phyloP scores from a whole-genome alignment of 2,329 filamentous ascomycete genomes.

The Pestalotiopsis fici region DNA sequence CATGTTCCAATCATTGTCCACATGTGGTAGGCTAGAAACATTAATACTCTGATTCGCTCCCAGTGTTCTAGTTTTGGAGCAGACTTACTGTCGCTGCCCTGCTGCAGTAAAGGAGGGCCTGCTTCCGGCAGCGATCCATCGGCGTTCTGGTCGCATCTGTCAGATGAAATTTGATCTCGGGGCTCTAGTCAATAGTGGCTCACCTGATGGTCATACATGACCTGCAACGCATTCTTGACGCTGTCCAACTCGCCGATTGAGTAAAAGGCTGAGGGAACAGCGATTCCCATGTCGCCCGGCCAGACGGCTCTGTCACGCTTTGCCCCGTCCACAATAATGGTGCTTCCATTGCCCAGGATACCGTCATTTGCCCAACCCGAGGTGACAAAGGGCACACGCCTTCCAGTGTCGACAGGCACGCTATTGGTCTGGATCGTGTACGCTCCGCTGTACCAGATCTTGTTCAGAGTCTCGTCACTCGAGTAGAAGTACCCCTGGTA shows the following conservation, averaged over 20 bases:
- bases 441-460: conserved; percentile 57
- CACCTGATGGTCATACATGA: conserved; percentile 35
- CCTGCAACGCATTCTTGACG: conserved; percentile 43
- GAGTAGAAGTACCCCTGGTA: conserved; percentile 56
- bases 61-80: background rate
- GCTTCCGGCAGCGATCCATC: conserved; percentile 10
- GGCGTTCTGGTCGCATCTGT: background rate
- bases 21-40: conserved; percentile 10
- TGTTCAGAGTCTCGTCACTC: conserved; percentile 50
- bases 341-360: conserved; percentile 27
- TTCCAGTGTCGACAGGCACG: conserved; percentile 24
- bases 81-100: conserved; percentile 6
- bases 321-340: conserved; percentile 45
- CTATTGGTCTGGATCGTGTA: conserved; percentile 47
- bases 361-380: conserved; percentile 26
- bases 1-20: conserved; percentile 57
- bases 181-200: background rate
- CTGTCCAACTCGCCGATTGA: conserved; percentile 47
- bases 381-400: conserved; percentile 24
- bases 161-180: background rate
- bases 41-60: background rate
- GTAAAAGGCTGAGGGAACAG: conserved; percentile 48
- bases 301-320: conserved; percentile 57
- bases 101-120: conserved; percentile 7
- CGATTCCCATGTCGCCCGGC: conserved; percentile 59